Evolutionary conservation across 495 filamentous ascomycete species (phyloP), one percentile per base, ranked within the genome.

Genomic region (Neurospora discreta): DNA sequence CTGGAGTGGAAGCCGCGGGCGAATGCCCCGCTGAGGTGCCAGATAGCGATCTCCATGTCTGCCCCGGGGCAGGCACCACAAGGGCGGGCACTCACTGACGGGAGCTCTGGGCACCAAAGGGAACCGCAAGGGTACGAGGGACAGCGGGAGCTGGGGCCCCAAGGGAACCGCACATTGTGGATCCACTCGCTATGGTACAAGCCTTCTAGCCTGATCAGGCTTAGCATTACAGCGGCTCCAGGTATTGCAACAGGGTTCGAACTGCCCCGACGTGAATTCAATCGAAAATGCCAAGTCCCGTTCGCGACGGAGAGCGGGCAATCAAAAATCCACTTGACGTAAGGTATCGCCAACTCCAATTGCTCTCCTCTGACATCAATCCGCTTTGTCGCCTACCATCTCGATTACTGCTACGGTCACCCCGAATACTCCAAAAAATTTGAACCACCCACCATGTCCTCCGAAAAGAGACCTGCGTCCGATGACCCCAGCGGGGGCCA

Each of bases 391-490:
- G 3, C 13, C 20, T 15, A 36, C 40, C 69, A 10, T 13, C 6
- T 2, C 15, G 42, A 18, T 1, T 1, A n/a, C 10, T 3, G 20
- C 20, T 2, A 20, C 42, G 9, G 58, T 36, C 9, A 23, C 10
- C 15, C 40, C 39, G 33, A 39, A 42, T 30, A 42, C 23, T 41
- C n/a, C n/a, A n/a, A 65, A 0, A 15, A 6, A 68, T 13, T 26
- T 52, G 43, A 18, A n/a, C 40, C 9, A 9, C 41, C 72, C 85
- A 72, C 7, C 44, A 98, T 97, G 94, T 92, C 94, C 26, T 85
- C 90, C 75, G 93, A 95, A 83, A 98, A 98, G 82, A 88, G 96
- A 72, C 92, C 93, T 52, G 93, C 93, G 26, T 88, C 91, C 44
- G 89, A 90, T 71, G 89, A 90, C 58, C 93, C 95, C 75, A 89